phyloP scores from a whole-genome alignment of 129 eudicot genomes.

The Flaveria bidentis region DNA sequence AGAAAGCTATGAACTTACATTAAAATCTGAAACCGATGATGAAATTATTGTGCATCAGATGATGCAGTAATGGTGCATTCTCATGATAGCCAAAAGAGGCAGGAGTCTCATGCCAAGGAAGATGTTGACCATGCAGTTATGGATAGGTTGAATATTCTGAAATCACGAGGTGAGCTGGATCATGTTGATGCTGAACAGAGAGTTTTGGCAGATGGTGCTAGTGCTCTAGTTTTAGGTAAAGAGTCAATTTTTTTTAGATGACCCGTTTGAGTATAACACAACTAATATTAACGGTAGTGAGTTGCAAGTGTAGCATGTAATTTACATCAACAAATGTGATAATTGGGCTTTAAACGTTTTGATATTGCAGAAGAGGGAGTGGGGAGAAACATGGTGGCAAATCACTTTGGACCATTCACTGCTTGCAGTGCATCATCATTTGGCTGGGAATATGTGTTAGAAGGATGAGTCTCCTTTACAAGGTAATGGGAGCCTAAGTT shows the following conservation, averaged over 20 bases:
- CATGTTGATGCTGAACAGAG: conserved; percentile 13
- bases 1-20: conserved; percentile 3
- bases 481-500: too few relatives aligned
- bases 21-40: conserved; percentile 15
- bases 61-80: conserved; percentile 13
- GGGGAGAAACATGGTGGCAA: conserved; percentile 3
- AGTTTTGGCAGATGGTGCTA: conserved; percentile 14
- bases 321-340: background rate
- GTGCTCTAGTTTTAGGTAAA: conserved; percentile 22
- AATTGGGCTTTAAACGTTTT: background rate
- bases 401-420: conserved; percentile 26
- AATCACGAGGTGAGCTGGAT: conserved; percentile 40
- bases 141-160: conserved; percentile 59
- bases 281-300: background rate
- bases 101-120: conserved; percentile 3
- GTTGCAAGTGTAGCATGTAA: background rate
- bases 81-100: conserved; percentile 23
- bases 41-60: conserved; percentile 24
- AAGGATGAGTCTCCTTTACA: conserved; percentile 43
- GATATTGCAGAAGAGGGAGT: conserved; percentile 13
- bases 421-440: conserved; percentile 28
- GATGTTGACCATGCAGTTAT: conserved; percentile 57
- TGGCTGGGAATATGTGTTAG: conserved; percentile 70
- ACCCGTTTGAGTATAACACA: background rate
- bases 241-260: background rate